Evolutionary conservation across 2,329 filamentous ascomycete genomes (phyloP).

Genomic region (Exophiala alcalophila): DNA sequence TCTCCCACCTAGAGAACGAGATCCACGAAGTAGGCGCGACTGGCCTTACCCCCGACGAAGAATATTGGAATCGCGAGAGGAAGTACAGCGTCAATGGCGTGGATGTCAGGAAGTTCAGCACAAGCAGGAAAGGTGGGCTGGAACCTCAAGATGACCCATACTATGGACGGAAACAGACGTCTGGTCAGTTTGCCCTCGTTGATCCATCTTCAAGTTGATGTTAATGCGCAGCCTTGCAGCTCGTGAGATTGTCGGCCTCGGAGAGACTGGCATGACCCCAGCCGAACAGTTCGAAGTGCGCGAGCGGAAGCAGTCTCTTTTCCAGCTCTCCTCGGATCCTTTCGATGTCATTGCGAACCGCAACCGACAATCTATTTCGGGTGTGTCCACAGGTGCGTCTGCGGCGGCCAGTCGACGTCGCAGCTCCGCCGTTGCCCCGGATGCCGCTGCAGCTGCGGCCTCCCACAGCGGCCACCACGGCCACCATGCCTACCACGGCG

Average conservation of each 20-base stretch:
- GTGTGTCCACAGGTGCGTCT: conserved; percentile 19
- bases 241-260: too few species aligned
- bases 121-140: conserved; percentile 19
- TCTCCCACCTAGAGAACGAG: conserved; percentile 16
- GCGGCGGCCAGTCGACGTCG: conserved; percentile 26
- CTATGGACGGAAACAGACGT: conserved; percentile 25
- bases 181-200: too few species aligned
- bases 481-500: conserved; percentile 22
- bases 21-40: conserved; percentile 25
- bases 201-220: too few species aligned
- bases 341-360: conserved; percentile 25
- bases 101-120: conserved; percentile 29
- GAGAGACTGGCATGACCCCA: conserved; percentile 22
- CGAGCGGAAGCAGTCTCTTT: conserved; percentile 28
- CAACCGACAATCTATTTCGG: conserved; percentile 28
- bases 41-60: conserved; percentile 27
- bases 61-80: conserved; percentile 28
- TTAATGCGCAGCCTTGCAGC: too few species aligned
- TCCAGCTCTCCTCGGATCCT: conserved; percentile 28
- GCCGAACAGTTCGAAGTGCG: conserved; percentile 29
- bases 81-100: conserved; percentile 28
- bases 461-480: conserved; percentile 15
- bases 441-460: conserved; percentile 13
- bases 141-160: conserved; percentile 27
- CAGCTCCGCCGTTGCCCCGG: conserved; percentile 29